Evolutionary conservation across 179 eudicot species (phyloP), one percentile per base, ranked within the genome.

Genomic region (Monotropa hypopitys): DNA sequence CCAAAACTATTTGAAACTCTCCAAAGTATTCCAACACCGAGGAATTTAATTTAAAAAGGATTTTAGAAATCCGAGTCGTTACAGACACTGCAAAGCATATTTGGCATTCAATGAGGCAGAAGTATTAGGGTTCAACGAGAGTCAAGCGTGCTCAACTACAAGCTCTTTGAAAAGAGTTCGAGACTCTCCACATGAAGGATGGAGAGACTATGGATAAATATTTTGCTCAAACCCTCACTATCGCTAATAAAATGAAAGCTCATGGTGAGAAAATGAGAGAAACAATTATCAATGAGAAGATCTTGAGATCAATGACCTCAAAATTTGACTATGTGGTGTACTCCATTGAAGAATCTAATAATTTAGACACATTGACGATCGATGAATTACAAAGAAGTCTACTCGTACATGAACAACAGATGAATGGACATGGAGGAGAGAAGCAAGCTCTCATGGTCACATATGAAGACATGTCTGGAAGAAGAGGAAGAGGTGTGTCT

Each of bases 211-310:
- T 78, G 0, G 16, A 32, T 1, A 49, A 59, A 3, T 78, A 57
- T 18, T 72, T 72, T 10, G 15, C 81, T 32, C 45, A 72, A 7
- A 76, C 72, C 2, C 40, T 72, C 40, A 50, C n/a, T 7, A 49
- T 77, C 1, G 80, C 70, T 15, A 81, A 81, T 21, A 49, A 81
- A 10, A 81, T 81, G 74, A 63, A 77, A 26, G 73, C 8, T 16
- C n/a, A 59, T 26, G 80, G 76, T 12, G 83, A 81, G n/a, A 68
- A 16, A 32, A 57, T 75, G 53, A 30, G 59, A 1, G 40, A 75
- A 15, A 69, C 40, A 16, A 30, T 50, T 4, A 57, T 75, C 47
- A 56, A 40, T 11, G 77, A 75, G 33, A 75, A 75, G 47, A 75
- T 75, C 12, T 57, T 75, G 77, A 61, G 77, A 18, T 45, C 77